phyloP scores from a whole-genome alignment of 2,329 filamentous ascomycete species.

The Penicillium sp. region DNA sequence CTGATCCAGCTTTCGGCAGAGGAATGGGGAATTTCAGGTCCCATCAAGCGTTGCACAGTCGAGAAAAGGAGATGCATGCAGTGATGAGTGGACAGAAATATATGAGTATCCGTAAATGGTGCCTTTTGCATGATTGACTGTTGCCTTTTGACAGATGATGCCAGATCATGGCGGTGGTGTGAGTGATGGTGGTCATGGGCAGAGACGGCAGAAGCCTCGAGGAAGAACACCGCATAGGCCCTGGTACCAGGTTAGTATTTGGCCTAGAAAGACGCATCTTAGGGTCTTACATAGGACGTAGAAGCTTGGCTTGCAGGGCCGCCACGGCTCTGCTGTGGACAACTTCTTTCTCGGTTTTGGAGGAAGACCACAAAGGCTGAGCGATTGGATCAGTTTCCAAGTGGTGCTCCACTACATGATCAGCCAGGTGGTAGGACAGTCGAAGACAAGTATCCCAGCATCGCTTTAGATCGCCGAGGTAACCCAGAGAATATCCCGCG shows the following conservation, averaged over 20 bases:
- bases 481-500: slow-evolving; percentile 30
- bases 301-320: slow-evolving; percentile 22
- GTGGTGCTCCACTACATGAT: slow-evolving; percentile 25
- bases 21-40: slow-evolving; percentile 24
- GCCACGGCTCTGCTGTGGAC: slow-evolving; percentile 27
- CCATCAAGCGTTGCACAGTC: slow-evolving; percentile 28
- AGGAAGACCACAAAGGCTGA: slow-evolving; percentile 21
- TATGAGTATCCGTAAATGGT: slow-evolving; percentile 25
- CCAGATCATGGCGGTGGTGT: not conserved
- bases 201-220: slow-evolving; percentile 21
- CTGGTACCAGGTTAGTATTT: slow-evolving; percentile 8
- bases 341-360: slow-evolving; percentile 28
- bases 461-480: slow-evolving; percentile 25
- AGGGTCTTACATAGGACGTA: slow-evolving; percentile 22
- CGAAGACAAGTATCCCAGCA: slow-evolving; percentile 31
- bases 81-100: slow-evolving; percentile 29
- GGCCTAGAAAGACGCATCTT: not conserved
- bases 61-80: slow-evolving; percentile 28
- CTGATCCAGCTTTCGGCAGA: slow-evolving; percentile 28
- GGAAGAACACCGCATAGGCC: slow-evolving; percentile 28
- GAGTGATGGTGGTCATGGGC: not conserved
- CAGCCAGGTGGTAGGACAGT: slow-evolving; percentile 29
- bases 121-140: slow-evolving; percentile 24
- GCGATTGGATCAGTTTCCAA: slow-evolving; percentile 21
- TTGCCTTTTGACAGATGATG: slow-evolving; percentile 17